Conservation (phyloP, 352 stramenopile genomes). For the Pythium monospermum region DNA sequence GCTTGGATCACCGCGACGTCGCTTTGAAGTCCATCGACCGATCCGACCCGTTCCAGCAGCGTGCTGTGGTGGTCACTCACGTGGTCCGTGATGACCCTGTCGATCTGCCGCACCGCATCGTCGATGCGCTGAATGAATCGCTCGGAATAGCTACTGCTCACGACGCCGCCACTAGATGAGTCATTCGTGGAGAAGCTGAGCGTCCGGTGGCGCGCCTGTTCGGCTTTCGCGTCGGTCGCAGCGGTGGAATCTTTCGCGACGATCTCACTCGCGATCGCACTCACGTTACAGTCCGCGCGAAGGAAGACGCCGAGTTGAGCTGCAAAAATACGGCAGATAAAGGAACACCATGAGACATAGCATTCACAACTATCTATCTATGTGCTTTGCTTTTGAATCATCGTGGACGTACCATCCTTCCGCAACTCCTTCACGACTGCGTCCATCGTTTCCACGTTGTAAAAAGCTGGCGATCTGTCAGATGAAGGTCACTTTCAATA, state of each 20-base stretch:
- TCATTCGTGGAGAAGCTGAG: slow-evolving; percentile 10
- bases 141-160: slow-evolving; percentile 60
- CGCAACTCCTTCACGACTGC: slow-evolving; percentile 62
- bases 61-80: slow-evolving; percentile 69
- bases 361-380: too few species aligned
- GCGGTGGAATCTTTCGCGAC: slow-evolving; percentile 59
- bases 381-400: too few species aligned
- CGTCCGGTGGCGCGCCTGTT: slow-evolving; percentile 15
- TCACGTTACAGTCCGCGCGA: slow-evolving; percentile 65
- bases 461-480: too few species aligned
- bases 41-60: slow-evolving; percentile 68
- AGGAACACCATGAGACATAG: too few species aligned
- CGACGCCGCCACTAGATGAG: not conserved
- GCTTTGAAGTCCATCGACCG: slow-evolving; percentile 64
- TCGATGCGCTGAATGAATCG: slow-evolving; percentile 70
- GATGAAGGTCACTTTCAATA: too few species aligned
- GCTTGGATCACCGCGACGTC: slow-evolving; percentile 53
- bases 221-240: slow-evolving; percentile 10
- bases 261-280: slow-evolving; percentile 69
- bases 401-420: slow-evolving; percentile 72
- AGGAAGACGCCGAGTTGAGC: slow-evolving; percentile 75
- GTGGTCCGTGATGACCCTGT: slow-evolving; percentile 74
- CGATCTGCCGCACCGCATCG: slow-evolving; percentile 59
- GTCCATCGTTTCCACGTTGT: slow-evolving; percentile 60
- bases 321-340: slow-evolving; percentile 18